Evolutionary conservation across 345 rosid genomes (phyloP).

Genomic region (Kernera saxatilis): DNA sequence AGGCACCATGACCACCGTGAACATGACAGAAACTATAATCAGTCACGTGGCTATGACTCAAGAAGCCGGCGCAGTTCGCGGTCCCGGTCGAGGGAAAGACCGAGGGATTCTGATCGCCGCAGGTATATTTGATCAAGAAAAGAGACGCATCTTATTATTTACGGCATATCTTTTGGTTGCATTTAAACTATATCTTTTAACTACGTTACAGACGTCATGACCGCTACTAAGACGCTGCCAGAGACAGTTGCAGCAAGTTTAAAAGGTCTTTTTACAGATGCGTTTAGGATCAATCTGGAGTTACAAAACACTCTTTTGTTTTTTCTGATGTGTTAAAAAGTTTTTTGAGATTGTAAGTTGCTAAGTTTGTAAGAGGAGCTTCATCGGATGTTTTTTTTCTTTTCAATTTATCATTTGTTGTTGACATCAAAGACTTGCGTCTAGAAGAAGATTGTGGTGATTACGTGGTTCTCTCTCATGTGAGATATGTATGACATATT

Average conservation of each 20-base stretch:
- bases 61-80: conserved; percentile 74
- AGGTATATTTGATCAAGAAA: conserved; percentile 38
- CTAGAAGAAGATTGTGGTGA: background rate
- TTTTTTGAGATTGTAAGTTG: conserved; percentile 1
- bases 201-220: conserved; percentile 28
- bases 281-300: conserved; percentile 30
- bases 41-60: conserved; percentile 71
- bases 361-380: conserved; percentile 12
- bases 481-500: background rate
- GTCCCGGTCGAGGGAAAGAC: conserved; percentile 74
- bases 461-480: background rate
- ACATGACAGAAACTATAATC: conserved; percentile 52
- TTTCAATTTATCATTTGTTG: background rate
- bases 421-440: conserved; percentile 8
- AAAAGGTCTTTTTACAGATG: conserved; percentile 1
- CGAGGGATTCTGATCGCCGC: conserved; percentile 80
- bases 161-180: background rate
- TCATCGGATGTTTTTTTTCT: background rate
- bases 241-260: conserved; percentile 4
- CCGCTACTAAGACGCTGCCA: conserved; percentile 24
- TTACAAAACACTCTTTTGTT: background rate
- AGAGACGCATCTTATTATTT: background rate
- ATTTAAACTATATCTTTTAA: background rate
- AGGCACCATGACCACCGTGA: conserved; percentile 64
- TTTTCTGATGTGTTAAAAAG: conserved; percentile 6